Conservation (phyloP, 768 basidiomycete species). For the Tylopilus sp. region DNA sequence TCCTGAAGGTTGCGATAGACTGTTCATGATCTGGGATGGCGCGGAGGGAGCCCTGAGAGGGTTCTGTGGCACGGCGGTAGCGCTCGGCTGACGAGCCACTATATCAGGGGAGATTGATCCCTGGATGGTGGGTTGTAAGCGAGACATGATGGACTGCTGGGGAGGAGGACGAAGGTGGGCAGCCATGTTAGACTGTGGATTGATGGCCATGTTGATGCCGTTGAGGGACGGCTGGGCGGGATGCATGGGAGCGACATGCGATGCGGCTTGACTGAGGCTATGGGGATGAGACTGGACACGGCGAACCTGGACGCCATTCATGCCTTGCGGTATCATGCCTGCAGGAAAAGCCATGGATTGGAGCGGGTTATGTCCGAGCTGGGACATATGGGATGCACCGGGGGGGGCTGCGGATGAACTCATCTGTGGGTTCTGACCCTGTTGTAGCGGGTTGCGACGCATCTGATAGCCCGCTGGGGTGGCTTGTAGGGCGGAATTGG, state of each 20-base stretch:
- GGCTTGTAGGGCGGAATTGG: constrained; percentile 21
- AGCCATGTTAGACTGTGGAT: constrained; percentile 41
- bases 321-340: constrained; percentile 40
- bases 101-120: constrained; percentile 44
- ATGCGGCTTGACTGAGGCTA: constrained; percentile 37
- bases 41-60: constrained; percentile 42
- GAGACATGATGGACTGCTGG: constrained; percentile 34
- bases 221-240: constrained; percentile 34
- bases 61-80: constrained; percentile 40
- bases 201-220: constrained; percentile 44
- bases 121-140: constrained; percentile 31
- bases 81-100: constrained; percentile 40
- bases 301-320: constrained; percentile 39
- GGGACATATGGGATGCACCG: constrained; percentile 26
- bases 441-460: constrained; percentile 38
- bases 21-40: constrained; percentile 48
- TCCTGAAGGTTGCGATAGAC: constrained; percentile 35
- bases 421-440: constrained; percentile 36
- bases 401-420: constrained; percentile 28
- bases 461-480: constrained; percentile 28
- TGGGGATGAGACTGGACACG: constrained; percentile 60
- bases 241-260: constrained; percentile 36
- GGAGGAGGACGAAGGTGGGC: constrained; percentile 34
- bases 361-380: constrained; percentile 36
- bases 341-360: constrained; percentile 42